Evolutionary conservation across 2,329 filamentous ascomycete species (phyloP).

Genomic region (Ophiostoma sp.): DNA sequence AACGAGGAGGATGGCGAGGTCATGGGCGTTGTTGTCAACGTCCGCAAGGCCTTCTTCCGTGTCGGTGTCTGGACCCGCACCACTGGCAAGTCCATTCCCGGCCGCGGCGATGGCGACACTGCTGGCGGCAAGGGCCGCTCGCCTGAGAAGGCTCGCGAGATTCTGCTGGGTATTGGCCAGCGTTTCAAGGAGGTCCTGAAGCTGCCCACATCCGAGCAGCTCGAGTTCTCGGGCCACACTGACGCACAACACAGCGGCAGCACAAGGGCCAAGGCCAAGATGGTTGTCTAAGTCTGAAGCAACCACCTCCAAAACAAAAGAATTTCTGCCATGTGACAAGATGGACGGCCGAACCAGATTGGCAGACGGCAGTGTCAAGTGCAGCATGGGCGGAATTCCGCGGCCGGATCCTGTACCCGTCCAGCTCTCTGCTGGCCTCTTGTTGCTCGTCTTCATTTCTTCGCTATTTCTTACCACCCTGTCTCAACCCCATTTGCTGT

Average conservation of each 20-base stretch:
- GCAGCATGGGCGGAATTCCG: background rate
- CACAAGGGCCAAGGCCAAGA: conserved; percentile 93
- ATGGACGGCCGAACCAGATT: background rate
- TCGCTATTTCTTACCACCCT: background rate
- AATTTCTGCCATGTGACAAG: background rate
- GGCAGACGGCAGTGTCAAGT: background rate
- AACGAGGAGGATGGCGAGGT: conserved; percentile 91
- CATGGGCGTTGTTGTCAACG: conserved; percentile 99
- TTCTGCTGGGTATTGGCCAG: conserved; percentile 76
- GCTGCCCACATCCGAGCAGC: conserved; percentile 66
- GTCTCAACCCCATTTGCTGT: conserved; percentile 11
- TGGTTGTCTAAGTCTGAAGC: conserved; percentile 60
- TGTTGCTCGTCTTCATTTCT: background rate
- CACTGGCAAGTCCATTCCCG: conserved; percentile 75
- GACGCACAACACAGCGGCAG: conserved; percentile 90
- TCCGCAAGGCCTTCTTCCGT: conserved; percentile 96
- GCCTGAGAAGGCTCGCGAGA: conserved; percentile 75
- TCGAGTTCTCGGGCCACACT: conserved; percentile 96
- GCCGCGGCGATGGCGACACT: conserved; percentile 66
- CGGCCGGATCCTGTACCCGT: background rate
- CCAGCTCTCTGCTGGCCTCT: background rate
- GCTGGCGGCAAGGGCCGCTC: conserved; percentile 73
- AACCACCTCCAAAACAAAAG: background rate
- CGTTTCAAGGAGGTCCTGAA: conserved; percentile 91
- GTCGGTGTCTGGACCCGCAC: conserved; percentile 96